A percentile compares a stretch with the other conserved stretches of the same genome.
Conservation (phyloP, 2,329 filamentous ascomycete species). For the Akanthomyces muscarius region DNA sequence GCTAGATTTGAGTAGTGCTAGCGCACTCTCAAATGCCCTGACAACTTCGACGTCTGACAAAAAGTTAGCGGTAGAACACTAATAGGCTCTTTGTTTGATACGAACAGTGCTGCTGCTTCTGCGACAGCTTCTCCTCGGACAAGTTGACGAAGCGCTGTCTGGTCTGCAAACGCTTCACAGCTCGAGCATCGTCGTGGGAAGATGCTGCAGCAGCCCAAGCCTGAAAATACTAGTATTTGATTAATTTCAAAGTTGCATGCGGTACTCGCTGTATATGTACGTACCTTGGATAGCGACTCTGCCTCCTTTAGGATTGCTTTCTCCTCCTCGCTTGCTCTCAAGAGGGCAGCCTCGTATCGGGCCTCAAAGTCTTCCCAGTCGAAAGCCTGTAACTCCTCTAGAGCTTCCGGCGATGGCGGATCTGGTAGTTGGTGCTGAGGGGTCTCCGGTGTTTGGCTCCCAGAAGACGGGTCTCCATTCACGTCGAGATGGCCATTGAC, state of each 20-base stretch:
- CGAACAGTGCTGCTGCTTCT: conserved; percentile 79
- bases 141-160: conserved; percentile 71
- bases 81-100: not conserved
- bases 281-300: conserved; percentile 60
- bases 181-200: conserved; percentile 69
- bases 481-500: conserved; percentile 4
- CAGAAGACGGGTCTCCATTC: not conserved
- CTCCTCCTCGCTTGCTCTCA: conserved; percentile 60
- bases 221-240: conserved; percentile 62
- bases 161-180: conserved; percentile 75
- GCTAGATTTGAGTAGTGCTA: conserved; percentile 47
- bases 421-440: not conserved
- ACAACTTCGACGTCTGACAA: conserved; percentile 50
- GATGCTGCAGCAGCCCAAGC: conserved; percentile 73
- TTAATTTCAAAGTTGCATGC: not conserved
- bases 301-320: conserved; percentile 63
- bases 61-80: not conserved
- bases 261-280: conserved; percentile 35
- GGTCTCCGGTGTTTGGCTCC: not conserved
- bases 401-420: conserved; percentile 1
- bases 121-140: conserved; percentile 65
- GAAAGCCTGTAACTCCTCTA: conserved; percentile 39
- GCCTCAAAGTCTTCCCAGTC: conserved; percentile 75
- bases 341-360: conserved; percentile 64
- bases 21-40: conserved; percentile 57